Conservation (phyloP, 352 stramenopile genomes). For the Thraustochytrium sp. region DNA sequence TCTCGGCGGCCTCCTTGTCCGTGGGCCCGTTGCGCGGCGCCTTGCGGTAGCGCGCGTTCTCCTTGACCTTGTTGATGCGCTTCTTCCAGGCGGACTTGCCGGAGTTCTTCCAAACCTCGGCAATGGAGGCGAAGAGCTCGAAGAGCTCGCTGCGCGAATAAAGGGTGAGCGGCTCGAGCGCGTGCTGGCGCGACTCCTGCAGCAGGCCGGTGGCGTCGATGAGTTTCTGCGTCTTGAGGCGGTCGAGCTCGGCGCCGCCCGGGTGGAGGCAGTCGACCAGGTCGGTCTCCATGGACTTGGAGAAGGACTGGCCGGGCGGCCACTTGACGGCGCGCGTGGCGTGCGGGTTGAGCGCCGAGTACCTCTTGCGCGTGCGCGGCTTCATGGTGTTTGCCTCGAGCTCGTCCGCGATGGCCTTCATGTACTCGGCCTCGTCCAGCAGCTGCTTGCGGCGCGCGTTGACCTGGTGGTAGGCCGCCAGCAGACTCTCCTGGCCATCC, state of each 20-base stretch:
- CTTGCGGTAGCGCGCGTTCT: slow-evolving; percentile 29
- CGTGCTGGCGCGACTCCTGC: not conserved
- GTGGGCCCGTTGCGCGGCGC: not conserved
- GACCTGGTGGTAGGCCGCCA: not conserved
- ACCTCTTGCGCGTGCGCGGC: not conserved
- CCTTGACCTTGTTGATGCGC: slow-evolving; percentile 40
- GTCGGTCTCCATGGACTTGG: not conserved
- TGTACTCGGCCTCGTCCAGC: not conserved
- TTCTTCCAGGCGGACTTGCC: slow-evolving; percentile 37
- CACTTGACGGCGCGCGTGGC: not conserved
- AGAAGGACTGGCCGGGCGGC: not conserved
- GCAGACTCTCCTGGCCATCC: too few species aligned
- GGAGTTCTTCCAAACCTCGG: slow-evolving; percentile 40
- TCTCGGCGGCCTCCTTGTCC: slow-evolving; percentile 13
- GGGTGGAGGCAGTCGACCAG: not conserved
- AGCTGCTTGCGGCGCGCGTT: not conserved
- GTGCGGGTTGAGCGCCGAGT: not conserved
- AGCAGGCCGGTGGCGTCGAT: slow-evolving; percentile 31
- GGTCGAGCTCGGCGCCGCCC: slow-evolving; percentile 5
- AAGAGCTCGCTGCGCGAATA: slow-evolving; percentile 20
- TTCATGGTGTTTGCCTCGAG: slow-evolving; percentile 17
- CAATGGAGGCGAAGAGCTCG: slow-evolving; percentile 33
- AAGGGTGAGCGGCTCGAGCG: slow-evolving; percentile 20
- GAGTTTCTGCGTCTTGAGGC: slow-evolving; percentile 28
- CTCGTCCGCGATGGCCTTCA: not conserved